Conservation (phyloP, 1,139 yeast species). For the Blastobotrys raffinosifermentans region DNA sequence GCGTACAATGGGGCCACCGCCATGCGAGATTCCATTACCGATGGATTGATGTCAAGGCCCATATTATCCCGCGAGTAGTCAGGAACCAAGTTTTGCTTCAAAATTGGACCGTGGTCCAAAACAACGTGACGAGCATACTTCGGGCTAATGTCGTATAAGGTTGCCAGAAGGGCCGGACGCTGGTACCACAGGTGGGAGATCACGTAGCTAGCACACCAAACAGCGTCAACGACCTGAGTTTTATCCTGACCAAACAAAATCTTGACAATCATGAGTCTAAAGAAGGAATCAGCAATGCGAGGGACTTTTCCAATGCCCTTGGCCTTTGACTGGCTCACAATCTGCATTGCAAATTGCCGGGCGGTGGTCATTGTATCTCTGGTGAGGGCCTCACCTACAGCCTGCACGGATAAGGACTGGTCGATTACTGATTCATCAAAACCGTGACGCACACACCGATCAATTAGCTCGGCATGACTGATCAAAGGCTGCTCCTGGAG, state of each 20-base stretch:
- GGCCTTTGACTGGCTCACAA: slow-evolving; percentile 3
- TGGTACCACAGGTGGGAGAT: slow-evolving; percentile 5
- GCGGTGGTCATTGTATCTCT: slow-evolving; percentile 3
- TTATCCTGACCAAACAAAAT: slow-evolving; percentile 2
- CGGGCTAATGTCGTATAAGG: not conserved
- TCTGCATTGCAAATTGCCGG: slow-evolving; percentile 3
- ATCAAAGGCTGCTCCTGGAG: not conserved
- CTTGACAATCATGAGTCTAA: slow-evolving; percentile 4
- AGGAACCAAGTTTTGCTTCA: slow-evolving; percentile 4
- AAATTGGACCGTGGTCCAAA: slow-evolving; percentile 1
- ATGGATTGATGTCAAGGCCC: not conserved
- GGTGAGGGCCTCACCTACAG: slow-evolving; percentile 3
- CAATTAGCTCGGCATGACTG: not conserved
- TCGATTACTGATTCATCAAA: not conserved
- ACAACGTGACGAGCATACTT: not conserved
- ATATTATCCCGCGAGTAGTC: slow-evolving; percentile 2
- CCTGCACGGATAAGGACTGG: not conserved
- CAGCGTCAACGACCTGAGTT: slow-evolving; percentile 1
- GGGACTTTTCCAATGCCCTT: slow-evolving; percentile 2
- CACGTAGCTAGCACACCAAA: slow-evolving; percentile 2
- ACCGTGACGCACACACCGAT: not conserved
- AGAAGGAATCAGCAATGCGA: slow-evolving; percentile 2
- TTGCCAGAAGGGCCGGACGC: slow-evolving; percentile 2
- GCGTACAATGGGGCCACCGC: not conserved
- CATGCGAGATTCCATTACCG: not conserved